Conservation (phyloP, 257 asterid genomes). For the Datura wrightii region DNA sequence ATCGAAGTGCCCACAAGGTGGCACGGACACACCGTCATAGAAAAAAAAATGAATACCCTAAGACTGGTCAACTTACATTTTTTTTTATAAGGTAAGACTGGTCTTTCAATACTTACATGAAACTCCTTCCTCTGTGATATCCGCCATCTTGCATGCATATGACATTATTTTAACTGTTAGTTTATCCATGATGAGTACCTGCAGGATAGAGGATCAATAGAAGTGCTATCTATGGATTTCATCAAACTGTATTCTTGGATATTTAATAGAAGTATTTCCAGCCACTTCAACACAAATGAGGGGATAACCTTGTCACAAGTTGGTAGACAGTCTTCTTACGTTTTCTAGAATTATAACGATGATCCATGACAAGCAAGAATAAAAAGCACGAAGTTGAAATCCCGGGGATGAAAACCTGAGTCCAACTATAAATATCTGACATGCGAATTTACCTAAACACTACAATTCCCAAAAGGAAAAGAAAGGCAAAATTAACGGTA, state of each 20-base stretch:
- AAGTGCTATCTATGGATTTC: constrained; percentile 25
- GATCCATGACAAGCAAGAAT: not conserved
- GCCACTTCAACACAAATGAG: constrained; percentile 23
- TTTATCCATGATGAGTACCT: constrained; percentile 99
- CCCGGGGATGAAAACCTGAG: not conserved
- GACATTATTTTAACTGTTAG: constrained; percentile 95
- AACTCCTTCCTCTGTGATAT: constrained; percentile 98
- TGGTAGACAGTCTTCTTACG: not conserved
- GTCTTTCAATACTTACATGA: constrained; percentile 93
- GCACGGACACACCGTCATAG: not conserved
- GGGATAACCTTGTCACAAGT: not conserved
- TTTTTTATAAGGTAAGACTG: constrained; percentile 28
- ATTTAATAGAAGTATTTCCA: constrained; percentile 22
- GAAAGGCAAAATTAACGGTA: not conserved
- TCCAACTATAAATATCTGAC: not conserved
- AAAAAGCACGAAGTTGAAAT: not conserved
- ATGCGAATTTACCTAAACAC: not conserved
- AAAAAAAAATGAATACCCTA: constrained; percentile 31
- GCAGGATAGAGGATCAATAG: constrained; percentile 43
- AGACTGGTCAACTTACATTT: not conserved
- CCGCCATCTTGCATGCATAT: constrained; percentile 96
- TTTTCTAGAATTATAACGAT: not conserved
- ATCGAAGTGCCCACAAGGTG: not conserved
- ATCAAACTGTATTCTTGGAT: not conserved
- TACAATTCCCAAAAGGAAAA: not conserved